Evolutionary conservation across 2,329 filamentous ascomycete genomes (phyloP).

Genomic region (Penicillium sp.): DNA sequence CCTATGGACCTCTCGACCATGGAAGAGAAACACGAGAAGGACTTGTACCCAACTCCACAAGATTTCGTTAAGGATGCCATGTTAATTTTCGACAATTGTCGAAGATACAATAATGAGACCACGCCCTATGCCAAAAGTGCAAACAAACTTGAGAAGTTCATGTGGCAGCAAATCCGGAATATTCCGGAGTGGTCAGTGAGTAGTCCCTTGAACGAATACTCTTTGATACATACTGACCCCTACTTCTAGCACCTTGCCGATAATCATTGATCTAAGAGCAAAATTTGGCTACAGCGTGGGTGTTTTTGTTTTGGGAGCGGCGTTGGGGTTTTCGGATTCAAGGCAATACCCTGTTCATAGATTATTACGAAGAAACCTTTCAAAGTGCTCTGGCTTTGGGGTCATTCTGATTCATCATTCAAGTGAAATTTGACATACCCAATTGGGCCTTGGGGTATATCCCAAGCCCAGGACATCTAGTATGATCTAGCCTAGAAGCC

Average conservation of each 20-base stretch:
- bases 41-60: conserved; percentile 86
- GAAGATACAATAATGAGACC: conserved; percentile 92
- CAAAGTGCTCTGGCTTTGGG: conserved; percentile 2
- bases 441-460: too few species aligned
- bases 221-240: conserved; percentile 11
- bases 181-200: conserved; percentile 85
- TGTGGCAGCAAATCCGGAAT: conserved; percentile 90
- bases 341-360: conserved; percentile 24
- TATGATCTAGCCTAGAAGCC: too few species aligned
- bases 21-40: conserved; percentile 92
- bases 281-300: conserved; percentile 10
- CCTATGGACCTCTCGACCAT: conserved; percentile 97
- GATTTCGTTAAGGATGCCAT: conserved; percentile 89
- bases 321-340: conserved; percentile 17
- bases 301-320: conserved; percentile 17
- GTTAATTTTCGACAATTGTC: conserved; percentile 91
- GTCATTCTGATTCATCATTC: background rate
- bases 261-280: conserved; percentile 25
- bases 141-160: conserved; percentile 88
- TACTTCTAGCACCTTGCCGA: conserved; percentile 43
- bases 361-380: conserved; percentile 10
- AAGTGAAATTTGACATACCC: too few species aligned
- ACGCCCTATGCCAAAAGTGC: conserved; percentile 95
- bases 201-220: conserved; percentile 15
- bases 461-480: too few species aligned